A percentile compares a stretch with the other conserved stretches of the same genome.
Evolutionary conservation across 495 filamentous ascomycete species (phyloP).

Genomic region (Penicillium waksmanii): DNA sequence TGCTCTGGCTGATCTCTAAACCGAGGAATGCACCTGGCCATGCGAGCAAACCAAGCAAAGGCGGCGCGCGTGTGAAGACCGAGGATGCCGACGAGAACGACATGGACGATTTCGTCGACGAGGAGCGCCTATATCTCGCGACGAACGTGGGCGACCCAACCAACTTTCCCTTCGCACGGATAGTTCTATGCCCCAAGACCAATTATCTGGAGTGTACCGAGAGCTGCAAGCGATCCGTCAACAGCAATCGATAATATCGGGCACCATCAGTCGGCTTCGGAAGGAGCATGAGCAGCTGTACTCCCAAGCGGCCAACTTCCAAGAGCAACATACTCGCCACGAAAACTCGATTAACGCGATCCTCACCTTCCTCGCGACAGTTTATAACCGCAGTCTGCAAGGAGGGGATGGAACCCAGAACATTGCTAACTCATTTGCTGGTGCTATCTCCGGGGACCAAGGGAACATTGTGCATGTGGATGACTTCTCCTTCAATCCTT

Average conservation of each 20-base stretch:
- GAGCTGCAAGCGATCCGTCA: conserved; percentile 81
- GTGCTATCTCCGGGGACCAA: conserved; percentile 66
- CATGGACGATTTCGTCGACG: conserved; percentile 69
- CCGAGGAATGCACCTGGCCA: conserved; percentile 70
- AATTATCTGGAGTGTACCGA: conserved; percentile 73
- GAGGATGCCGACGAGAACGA: conserved; percentile 71
- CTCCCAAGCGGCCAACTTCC: conserved; percentile 86
- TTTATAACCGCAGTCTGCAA: conserved; percentile 82
- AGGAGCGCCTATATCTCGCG: conserved; percentile 35
- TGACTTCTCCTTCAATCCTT: conserved; percentile 46
- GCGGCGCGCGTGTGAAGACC: conserved; percentile 61
- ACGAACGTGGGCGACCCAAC: conserved; percentile 41
- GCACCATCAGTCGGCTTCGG: conserved; percentile 73
- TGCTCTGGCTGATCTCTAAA: conserved; percentile 98
- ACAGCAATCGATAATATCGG: conserved; percentile 82
- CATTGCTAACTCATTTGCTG: conserved; percentile 71
- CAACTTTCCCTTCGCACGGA: conserved; percentile 49
- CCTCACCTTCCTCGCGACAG: conserved; percentile 91
- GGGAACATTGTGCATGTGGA: conserved; percentile 77
- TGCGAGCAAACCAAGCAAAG: conserved; percentile 52
- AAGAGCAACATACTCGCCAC: conserved; percentile 89
- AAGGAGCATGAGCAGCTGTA: conserved; percentile 88
- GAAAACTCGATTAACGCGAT: conserved; percentile 99
- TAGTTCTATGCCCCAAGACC: conserved; percentile 67
- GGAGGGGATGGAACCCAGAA: conserved; percentile 65